phyloP scores from a whole-genome alignment of 768 basidiomycete species.

The Naematelia aurantialba region DNA sequence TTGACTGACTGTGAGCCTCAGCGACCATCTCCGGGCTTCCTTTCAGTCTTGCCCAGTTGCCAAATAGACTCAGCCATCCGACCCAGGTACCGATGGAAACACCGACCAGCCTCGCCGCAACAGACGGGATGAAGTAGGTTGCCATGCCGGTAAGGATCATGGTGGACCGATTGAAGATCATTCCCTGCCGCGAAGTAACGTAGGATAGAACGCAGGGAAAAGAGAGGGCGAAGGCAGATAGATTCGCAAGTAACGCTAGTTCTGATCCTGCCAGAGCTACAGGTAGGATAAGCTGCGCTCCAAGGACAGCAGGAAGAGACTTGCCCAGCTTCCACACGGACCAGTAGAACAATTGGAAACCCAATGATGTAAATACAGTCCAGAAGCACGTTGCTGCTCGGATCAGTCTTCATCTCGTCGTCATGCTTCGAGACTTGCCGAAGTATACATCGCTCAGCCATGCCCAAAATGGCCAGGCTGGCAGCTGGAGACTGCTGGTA shows the following conservation, averaged over 20 bases:
- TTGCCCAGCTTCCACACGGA: slow-evolving; percentile 81
- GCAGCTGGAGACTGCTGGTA: background rate
- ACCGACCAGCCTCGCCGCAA: slow-evolving; percentile 54
- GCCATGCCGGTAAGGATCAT: slow-evolving; percentile 54
- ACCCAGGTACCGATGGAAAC: slow-evolving; percentile 60
- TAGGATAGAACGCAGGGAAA: slow-evolving; percentile 55
- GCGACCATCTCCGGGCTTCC: slow-evolving; percentile 34
- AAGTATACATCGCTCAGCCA: slow-evolving; percentile 45
- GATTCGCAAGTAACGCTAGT: slow-evolving; percentile 64
- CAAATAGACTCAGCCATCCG: slow-evolving; percentile 56
- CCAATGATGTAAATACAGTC: slow-evolving; percentile 75
- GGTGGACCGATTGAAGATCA: slow-evolving; percentile 55
- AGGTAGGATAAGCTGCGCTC: slow-evolving; percentile 2
- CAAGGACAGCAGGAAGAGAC: slow-evolving; percentile 8
- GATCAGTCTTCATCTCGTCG: background rate
- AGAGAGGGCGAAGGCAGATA: slow-evolving; percentile 66
- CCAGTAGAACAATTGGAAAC: slow-evolving; percentile 82
- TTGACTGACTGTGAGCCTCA: slow-evolving; percentile 39
- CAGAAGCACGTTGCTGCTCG: slow-evolving; percentile 56
- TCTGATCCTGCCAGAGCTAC: slow-evolving; percentile 68
- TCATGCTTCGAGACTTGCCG: slow-evolving; percentile 16
- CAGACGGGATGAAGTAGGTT: slow-evolving; percentile 57
- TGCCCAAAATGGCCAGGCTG: slow-evolving; percentile 9
- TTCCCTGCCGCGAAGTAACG: slow-evolving; percentile 56
- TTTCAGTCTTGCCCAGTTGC: slow-evolving; percentile 58